Percentiles rank a stretch among this genome's conserved stretches.
Conservation (phyloP, 2,329 filamentous ascomycete species). For the Fusarium odoratissimum region DNA sequence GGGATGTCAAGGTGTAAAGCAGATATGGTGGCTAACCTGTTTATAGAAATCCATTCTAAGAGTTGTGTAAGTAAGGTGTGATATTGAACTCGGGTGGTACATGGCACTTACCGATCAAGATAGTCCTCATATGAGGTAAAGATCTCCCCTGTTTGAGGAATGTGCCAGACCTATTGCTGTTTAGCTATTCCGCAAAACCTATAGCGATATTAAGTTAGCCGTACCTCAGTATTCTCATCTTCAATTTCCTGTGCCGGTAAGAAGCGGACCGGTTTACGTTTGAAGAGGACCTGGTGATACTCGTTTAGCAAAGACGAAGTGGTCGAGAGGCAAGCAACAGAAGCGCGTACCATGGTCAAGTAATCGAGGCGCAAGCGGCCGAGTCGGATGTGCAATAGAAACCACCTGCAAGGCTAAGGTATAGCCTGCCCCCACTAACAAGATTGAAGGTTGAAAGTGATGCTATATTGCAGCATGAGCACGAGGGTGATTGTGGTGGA, state of each 20-base stretch:
- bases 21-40: conserved; percentile 68
- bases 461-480: conserved; percentile 38
- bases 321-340: not conserved
- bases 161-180: conserved; percentile 82
- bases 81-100: not conserved
- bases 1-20: not conserved
- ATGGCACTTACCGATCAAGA: conserved; percentile 74
- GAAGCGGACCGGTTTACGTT: conserved; percentile 93
- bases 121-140: conserved; percentile 92
- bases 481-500: conserved; percentile 14
- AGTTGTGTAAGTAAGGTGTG: conserved; percentile 24
- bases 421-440: conserved; percentile 47
- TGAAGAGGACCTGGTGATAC: conserved; percentile 82
- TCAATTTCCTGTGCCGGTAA: conserved; percentile 77
- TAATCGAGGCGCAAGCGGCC: conserved; percentile 32
- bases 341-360: conserved; percentile 40
- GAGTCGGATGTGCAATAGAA: conserved; percentile 26
- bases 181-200: conserved; percentile 22
- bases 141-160: conserved; percentile 88
- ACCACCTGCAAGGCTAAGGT: conserved; percentile 42
- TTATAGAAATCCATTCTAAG: conserved; percentile 91
- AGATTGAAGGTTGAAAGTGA: conserved; percentile 29
- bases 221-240: conserved; percentile 86
- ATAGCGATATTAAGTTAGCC: conserved; percentile 27
- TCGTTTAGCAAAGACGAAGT: conserved; percentile 17